phyloP scores from a whole-genome alignment of 805 yeast genomes.

The Lachancea mirantina region DNA sequence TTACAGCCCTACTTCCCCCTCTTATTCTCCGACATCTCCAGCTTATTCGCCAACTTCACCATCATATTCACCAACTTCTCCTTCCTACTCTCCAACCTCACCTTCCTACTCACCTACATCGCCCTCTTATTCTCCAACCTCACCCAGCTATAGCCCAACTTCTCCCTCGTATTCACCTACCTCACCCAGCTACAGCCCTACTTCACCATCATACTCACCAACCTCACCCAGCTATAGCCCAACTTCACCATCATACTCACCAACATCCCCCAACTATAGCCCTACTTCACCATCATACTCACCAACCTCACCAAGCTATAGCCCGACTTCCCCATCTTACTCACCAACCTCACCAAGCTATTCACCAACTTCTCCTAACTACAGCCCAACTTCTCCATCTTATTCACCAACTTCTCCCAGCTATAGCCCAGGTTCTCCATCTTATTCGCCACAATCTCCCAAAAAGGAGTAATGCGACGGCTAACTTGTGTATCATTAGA shows the following conservation, averaged over 20 bases:
- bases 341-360: constrained; percentile 60
- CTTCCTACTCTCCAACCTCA: constrained; percentile 45
- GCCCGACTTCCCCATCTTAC: constrained; percentile 62
- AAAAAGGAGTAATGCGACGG: too few relatives aligned
- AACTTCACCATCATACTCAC: constrained; percentile 53
- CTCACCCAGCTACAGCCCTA: constrained; percentile 55
- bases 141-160: constrained; percentile 67
- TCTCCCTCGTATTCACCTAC: constrained; percentile 70
- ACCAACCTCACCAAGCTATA: constrained; percentile 75
- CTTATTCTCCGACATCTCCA: constrained; percentile 56
- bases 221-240: constrained; percentile 53
- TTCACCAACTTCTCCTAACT: constrained; percentile 46
- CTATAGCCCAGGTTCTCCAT: constrained; percentile 69
- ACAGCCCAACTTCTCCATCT: constrained; percentile 69
- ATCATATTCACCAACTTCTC: constrained; percentile 47
- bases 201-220: constrained; percentile 51
- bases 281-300: constrained; percentile 66
- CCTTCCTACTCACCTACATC: constrained; percentile 47
- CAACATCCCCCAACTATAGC: constrained; percentile 70
- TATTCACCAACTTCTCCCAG: constrained; percentile 41
- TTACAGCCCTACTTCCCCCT: constrained; percentile 61
- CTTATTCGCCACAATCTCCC: constrained; percentile 42
- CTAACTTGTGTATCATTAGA: too few relatives aligned
- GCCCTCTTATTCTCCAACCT: constrained; percentile 61
- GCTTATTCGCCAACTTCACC: constrained; percentile 62